Percentiles rank a stretch among this genome's conserved stretches.
phyloP scores from a whole-genome alignment of 176 grass and related monocot species.

The Cenchrus americanus region DNA sequence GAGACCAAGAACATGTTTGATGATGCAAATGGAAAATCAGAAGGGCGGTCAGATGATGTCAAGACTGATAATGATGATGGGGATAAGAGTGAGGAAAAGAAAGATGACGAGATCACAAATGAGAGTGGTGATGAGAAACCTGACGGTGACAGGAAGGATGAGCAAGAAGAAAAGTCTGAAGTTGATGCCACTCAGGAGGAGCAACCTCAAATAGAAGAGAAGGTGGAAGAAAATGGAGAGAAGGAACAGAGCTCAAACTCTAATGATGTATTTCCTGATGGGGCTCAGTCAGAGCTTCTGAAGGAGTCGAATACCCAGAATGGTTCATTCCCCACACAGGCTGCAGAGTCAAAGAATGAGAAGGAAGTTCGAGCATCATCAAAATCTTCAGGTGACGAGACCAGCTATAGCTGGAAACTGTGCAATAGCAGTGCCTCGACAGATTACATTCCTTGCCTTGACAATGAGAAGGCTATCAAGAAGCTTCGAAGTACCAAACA shows the following conservation, averaged over 20 bases:
- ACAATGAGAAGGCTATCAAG: constrained; percentile 92
- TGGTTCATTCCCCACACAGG: constrained; percentile 80
- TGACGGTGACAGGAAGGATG: constrained; percentile 47
- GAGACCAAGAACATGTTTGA: constrained; percentile 47
- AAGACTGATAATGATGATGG: constrained; percentile 12
- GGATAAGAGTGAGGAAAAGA: constrained; percentile 27
- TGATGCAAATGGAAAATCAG: constrained; percentile 60
- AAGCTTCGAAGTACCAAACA: constrained; percentile 83
- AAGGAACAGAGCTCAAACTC: constrained; percentile 51
- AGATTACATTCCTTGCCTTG: constrained; percentile 99
- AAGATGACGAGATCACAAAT: constrained; percentile 45
- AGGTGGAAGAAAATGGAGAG: constrained; percentile 63
- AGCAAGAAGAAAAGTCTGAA: constrained; percentile 55
- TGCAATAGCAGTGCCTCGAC: constrained; percentile 60
- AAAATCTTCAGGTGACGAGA: constrained; percentile 44
- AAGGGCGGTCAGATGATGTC: constrained; percentile 34
- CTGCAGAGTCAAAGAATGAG: constrained; percentile 83
- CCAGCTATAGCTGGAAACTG: constrained; percentile 80
- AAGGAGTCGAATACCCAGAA: constrained; percentile 83
- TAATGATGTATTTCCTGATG: constrained; percentile 70
- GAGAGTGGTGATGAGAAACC: constrained; percentile 46
- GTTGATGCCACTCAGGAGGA: constrained; percentile 35
- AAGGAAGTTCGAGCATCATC: constrained; percentile 61
- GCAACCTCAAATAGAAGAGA: constrained; percentile 57
- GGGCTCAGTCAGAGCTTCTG: constrained; percentile 78